Conservation (phyloP, 2,329 filamentous ascomycete genomes). For the Orbilia quercus region DNA sequence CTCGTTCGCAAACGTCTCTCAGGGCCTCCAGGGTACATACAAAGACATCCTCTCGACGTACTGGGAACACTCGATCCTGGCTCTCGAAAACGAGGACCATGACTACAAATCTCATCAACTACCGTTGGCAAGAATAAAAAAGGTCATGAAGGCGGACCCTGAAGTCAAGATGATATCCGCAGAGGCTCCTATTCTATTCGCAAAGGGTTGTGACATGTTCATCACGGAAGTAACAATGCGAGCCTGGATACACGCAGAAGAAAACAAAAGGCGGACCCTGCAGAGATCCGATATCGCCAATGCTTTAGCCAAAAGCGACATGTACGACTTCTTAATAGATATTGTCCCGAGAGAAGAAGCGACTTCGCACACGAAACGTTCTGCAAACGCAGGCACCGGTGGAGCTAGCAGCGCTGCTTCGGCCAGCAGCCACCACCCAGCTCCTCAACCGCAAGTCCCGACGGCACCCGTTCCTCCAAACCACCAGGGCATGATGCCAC, state of each 20-base stretch:
- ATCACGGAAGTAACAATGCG: slow-evolving; percentile 99
- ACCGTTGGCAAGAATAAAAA: slow-evolving; percentile 97
- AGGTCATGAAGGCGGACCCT: slow-evolving; percentile 99
- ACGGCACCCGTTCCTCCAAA: slow-evolving; percentile 68
- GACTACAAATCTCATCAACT: slow-evolving; percentile 99
- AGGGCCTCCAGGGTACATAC: slow-evolving; percentile 90
- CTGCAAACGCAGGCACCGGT: slow-evolving; percentile 65
- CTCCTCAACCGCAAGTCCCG: slow-evolving; percentile 67
- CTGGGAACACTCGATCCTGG: slow-evolving; percentile 98
- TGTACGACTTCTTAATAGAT: slow-evolving; percentile 99
- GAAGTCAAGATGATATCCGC: slow-evolving; percentile 99
- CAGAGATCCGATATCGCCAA: slow-evolving; percentile 97
- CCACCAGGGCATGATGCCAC: slow-evolving; percentile 71
- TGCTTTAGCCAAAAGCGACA: slow-evolving; percentile 94
- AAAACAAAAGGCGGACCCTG: slow-evolving; percentile 95
- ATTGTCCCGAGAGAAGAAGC: slow-evolving; percentile 97
- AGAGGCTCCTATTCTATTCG: slow-evolving; percentile 96
- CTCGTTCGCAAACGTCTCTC: slow-evolving; percentile 83
- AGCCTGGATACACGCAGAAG: slow-evolving; percentile 98
- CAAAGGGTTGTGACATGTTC: slow-evolving; percentile 98
- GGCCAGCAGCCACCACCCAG: slow-evolving; percentile 64
- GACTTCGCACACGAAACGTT: slow-evolving; percentile 79
- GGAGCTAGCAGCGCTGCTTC: slow-evolving; percentile 67
- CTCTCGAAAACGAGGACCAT: slow-evolving; percentile 92
- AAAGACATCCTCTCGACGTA: slow-evolving; percentile 98